Base-by-base conservation (phyloP, 1,284 basidiomycete genomes). In the Boletellus deceptivus region DNA sequence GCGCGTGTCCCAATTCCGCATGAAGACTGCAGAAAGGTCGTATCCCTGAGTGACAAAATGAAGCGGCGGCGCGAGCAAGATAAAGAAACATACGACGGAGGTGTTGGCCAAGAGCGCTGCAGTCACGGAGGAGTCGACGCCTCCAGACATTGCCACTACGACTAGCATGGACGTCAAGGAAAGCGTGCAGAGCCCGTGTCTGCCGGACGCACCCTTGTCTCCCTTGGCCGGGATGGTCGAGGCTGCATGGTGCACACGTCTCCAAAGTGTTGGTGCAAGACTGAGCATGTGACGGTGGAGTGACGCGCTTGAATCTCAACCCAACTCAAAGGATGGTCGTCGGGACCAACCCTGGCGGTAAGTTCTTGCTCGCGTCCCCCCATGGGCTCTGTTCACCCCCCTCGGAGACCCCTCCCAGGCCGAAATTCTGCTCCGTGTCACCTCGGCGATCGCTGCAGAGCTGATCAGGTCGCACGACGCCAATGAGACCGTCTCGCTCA, bases 361-460 rank as follows among this genome's bases (percentile, higher is more conserved):
- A 45, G 40, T 31, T 33, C 17, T 20, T 1, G 7, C 20, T 27
- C 7, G 10, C 34, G 27, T 6, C 0, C 13, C 8, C 13, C 33
- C 11, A 6, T 41, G 16, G 0, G 40, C 37, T 43, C 35, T 46
- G 37, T 49, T 43, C n/a, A 59, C 38, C 14, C 25, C 4, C 6
- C 31, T 38, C 42, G 18, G 43, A 88, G 86, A 84, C 25, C 87
- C 85, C 18, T 91, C 91, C 0, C 93, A 98, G 69, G 90, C 94
- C 6, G 95, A 98, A 72, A 80, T 85, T 39, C 81, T 98, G 47
- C 79, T 99, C 20, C 85, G 94, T 49, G 92, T 94, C 48, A 96
- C 93, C 24, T 94, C 95, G 11, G 93, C 93, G 35, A 96, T 99
- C 60, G 96, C 96, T 29, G 83, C 92, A 59, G 92, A 95, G 64